Evolutionary conservation across 768 basidiomycete genomes (phyloP).

Genomic region (Mycena olivaceomarginata): DNA sequence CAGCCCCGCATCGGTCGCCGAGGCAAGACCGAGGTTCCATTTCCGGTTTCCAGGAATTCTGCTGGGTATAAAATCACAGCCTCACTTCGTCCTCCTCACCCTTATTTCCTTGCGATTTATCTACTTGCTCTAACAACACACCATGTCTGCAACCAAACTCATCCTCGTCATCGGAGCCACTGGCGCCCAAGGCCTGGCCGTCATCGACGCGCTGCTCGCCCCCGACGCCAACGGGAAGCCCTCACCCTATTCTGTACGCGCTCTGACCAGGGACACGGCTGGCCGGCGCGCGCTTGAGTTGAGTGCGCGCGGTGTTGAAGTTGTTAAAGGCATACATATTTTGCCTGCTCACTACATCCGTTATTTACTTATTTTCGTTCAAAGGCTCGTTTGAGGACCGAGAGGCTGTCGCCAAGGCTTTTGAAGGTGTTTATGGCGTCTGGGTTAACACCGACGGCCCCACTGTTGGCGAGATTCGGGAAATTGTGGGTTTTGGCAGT

Average conservation of each 20-base stretch:
- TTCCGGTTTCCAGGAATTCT: background rate
- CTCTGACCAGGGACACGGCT: conserved; percentile 59
- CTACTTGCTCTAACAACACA: background rate
- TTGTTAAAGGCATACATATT: conserved; percentile 53
- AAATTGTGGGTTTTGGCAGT: background rate
- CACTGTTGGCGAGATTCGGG: conserved; percentile 51
- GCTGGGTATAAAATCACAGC: background rate
- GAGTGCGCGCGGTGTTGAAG: conserved; percentile 57
- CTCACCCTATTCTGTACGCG: conserved; percentile 63
- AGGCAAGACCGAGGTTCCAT: background rate
- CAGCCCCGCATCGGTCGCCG: background rate
- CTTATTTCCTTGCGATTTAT: background rate
- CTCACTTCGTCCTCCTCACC: background rate
- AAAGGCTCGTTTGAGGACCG: conserved; percentile 52
- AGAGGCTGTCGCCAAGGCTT: conserved; percentile 50
- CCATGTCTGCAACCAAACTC: conserved; percentile 47
- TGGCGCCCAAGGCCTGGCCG: conserved; percentile 64
- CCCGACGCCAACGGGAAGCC: conserved; percentile 49
- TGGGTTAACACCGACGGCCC: conserved; percentile 52
- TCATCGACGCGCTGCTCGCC: conserved; percentile 59
- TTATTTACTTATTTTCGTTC: background rate
- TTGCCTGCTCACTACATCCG: conserved; percentile 21
- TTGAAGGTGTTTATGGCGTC: conserved; percentile 58
- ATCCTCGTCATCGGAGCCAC: conserved; percentile 68
- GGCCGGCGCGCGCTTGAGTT: conserved; percentile 57